A percentile compares a stretch with the other conserved stretches of the same genome.
phyloP scores from a whole-genome alignment of 1,139 yeast species.

The Wickerhamiella infanticola region DNA sequence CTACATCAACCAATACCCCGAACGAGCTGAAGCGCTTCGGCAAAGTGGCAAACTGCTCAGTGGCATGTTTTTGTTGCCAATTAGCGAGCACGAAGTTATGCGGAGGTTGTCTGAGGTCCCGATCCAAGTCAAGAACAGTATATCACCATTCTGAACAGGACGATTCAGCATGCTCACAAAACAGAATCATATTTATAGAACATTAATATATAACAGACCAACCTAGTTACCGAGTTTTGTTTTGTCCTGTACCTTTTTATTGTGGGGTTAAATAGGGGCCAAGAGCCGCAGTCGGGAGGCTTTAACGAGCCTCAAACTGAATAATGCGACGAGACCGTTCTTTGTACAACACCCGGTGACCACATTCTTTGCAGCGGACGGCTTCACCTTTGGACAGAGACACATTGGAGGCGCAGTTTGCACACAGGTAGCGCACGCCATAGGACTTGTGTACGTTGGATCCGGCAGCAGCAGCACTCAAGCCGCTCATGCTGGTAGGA shows the following conservation, averaged over 20 bases:
- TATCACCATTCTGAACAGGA: too few species aligned
- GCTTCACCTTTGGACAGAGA: conserved; percentile 88
- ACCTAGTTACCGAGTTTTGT: too few species aligned
- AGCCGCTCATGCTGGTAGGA: conserved; percentile 54
- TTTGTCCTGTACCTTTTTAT: too few species aligned
- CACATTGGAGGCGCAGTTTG: conserved; percentile 86
- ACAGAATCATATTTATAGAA: too few species aligned
- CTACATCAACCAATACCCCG: conserved; percentile 7
- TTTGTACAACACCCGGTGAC: conserved; percentile 92
- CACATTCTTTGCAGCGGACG: conserved; percentile 96
- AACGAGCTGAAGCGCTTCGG: conserved; percentile 3
- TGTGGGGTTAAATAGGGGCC: too few species aligned
- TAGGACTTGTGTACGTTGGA: conserved; percentile 54
- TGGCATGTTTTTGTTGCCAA: conserved; percentile 9
- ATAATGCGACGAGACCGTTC: conserved; percentile 94
- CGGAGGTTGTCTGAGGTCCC: background rate
- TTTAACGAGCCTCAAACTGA: conserved; percentile 51
- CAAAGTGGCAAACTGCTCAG: conserved; percentile 5
- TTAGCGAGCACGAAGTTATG: conserved; percentile 7
- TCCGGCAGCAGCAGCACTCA: conserved; percentile 53
- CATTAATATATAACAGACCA: too few species aligned
- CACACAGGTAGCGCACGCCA: conserved; percentile 89
- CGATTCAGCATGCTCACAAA: too few species aligned
- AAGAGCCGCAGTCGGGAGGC: background rate
- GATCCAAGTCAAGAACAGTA: background rate